A percentile compares a stretch with the other conserved stretches of the same genome.
phyloP scores from a whole-genome alignment of 768 basidiomycete genomes.

The Leccinum incarnatum region DNA sequence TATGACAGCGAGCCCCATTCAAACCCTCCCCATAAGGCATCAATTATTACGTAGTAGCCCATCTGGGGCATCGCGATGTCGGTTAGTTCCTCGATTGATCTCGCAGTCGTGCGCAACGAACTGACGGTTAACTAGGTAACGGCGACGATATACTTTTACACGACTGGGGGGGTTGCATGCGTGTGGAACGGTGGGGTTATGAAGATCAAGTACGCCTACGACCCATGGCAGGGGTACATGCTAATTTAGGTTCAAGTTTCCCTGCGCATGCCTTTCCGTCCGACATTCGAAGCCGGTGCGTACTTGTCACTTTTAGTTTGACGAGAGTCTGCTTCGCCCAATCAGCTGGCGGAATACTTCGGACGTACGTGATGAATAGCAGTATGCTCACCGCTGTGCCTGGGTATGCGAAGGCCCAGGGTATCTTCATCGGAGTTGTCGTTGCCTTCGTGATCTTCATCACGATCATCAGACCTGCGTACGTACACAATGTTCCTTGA shows the following conservation, averaged over 20 bases:
- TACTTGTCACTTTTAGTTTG: no score
- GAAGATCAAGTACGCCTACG: constrained; percentile 60
- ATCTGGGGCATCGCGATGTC: constrained; percentile 74
- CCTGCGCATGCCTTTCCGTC: constrained; percentile 74
- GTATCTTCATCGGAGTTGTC: no score
- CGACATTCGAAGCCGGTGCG: constrained; percentile 41
- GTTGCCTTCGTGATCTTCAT: no score
- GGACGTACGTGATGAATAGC: no score
- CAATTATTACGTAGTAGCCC: constrained; percentile 60
- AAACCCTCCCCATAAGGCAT: constrained; percentile 79
- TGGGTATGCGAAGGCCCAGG: no score
- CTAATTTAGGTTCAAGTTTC: constrained; percentile 46
- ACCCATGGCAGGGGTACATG: background rate
- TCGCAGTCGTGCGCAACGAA: background rate
- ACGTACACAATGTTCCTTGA: no score
- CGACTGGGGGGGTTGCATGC: constrained; percentile 79
- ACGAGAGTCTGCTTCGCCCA: no score
- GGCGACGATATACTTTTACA: constrained; percentile 78
- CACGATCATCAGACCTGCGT: no score
- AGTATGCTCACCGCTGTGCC: no score
- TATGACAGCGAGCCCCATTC: constrained; percentile 67
- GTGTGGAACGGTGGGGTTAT: constrained; percentile 74
- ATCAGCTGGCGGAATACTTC: no score
- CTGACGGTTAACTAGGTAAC: constrained; percentile 53
- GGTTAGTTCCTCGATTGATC: constrained; percentile 40